phyloP scores from a whole-genome alignment of 257 asterid species.

The Solanum ossicruentum region DNA sequence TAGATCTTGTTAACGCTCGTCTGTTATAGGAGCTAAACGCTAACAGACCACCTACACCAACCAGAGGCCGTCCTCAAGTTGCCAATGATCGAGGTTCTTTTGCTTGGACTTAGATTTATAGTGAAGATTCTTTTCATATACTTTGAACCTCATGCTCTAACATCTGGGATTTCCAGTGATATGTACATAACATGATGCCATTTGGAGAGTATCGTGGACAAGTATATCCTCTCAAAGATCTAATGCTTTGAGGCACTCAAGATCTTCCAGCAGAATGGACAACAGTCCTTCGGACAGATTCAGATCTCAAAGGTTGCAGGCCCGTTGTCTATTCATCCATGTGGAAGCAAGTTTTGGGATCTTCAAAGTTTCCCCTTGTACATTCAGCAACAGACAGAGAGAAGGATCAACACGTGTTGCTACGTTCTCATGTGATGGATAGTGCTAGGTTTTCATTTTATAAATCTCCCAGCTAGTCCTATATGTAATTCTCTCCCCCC shows the following conservation, averaged over 20 bases:
- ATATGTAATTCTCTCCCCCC: not conserved
- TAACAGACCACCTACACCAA: conserved; percentile 88
- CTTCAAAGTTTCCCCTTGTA: conserved; percentile 22
- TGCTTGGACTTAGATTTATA: conserved; percentile 70
- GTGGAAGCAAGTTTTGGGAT: conserved; percentile 7
- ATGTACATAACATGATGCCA: conserved; percentile 52
- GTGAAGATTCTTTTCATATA: conserved; percentile 21
- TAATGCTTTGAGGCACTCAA: conserved; percentile 10
- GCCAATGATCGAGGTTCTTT: conserved; percentile 85
- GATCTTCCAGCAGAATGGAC: conserved; percentile 1
- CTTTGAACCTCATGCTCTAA: conserved; percentile 38
- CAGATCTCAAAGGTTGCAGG: not conserved
- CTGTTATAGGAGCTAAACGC: conserved; percentile 78
- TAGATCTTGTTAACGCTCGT: not conserved
- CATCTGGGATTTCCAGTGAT: conserved; percentile 47
- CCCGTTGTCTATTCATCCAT: conserved; percentile 2
- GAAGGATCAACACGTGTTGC: conserved; percentile 9
- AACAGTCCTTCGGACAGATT: conserved; percentile 1
- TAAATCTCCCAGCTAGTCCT: conserved; percentile 5
- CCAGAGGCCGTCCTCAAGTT: conserved; percentile 95
- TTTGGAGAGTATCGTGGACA: conserved; percentile 12
- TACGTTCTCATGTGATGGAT: conserved; percentile 7
- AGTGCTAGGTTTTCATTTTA: conserved; percentile 13
- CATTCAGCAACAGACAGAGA: conserved; percentile 26
- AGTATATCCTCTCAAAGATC: conserved; percentile 8